Percentiles rank a stretch among this genome's conserved stretches.
Evolutionary conservation across 108 stramenopile species (phyloP).

Genomic region (Thalassiosira profunda): DNA sequence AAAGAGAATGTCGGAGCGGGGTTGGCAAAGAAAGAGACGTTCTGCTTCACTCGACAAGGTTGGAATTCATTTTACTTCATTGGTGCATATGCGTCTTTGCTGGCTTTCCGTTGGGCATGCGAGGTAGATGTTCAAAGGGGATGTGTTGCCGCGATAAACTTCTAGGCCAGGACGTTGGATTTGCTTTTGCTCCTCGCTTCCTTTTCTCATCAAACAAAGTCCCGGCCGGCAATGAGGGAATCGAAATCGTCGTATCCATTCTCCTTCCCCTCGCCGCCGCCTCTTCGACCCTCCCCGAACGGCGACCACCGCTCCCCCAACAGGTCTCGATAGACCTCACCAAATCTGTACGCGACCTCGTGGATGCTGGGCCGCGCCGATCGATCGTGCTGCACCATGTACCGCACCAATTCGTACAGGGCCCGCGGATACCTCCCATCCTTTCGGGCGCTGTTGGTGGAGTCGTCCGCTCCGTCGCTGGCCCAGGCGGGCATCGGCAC

Average conservation of each 20-base stretch:
- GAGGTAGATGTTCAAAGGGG: too few species aligned
- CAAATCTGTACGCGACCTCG: conserved; percentile 22
- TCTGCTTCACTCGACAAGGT: too few species aligned
- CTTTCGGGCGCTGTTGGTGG: background rate
- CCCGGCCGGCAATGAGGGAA: conserved; percentile 17
- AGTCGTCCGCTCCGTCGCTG: background rate
- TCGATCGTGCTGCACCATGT: conserved; percentile 44
- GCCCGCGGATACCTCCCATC: conserved; percentile 30
- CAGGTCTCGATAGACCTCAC: conserved; percentile 23
- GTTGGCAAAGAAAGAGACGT: too few species aligned
- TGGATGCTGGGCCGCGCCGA: conserved; percentile 27
- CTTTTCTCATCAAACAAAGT: conserved; percentile 12
- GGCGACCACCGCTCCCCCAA: conserved; percentile 22
- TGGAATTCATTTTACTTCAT: too few species aligned
- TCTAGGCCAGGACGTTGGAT: too few species aligned
- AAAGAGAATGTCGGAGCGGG: too few species aligned
- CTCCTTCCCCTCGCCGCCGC: background rate
- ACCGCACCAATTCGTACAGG: conserved; percentile 37
- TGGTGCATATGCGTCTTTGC: too few species aligned
- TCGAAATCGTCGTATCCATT: conserved; percentile 15
- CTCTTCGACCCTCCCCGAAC: background rate
- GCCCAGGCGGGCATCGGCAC: conserved; percentile 32
- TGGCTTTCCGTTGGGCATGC: too few species aligned
- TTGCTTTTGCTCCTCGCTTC: background rate
- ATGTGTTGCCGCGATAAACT: too few species aligned